phyloP scores from a whole-genome alignment of 208 protist genomes.

The Crithidia acanthocephali region DNA sequence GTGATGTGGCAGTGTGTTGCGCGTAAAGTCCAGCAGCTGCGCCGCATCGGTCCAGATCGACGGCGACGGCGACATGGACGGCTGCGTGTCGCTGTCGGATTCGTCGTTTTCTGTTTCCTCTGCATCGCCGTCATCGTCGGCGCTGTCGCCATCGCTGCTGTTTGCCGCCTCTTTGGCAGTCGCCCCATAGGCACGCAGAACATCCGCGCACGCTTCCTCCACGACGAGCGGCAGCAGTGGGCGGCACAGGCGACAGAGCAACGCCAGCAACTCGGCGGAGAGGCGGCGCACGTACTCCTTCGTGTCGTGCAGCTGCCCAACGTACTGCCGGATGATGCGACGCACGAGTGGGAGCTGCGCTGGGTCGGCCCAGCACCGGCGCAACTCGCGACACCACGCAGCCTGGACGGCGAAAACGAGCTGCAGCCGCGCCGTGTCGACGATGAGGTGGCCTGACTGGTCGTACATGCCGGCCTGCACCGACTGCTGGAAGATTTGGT shows the following conservation, averaged over 20 bases:
- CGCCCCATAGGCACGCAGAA: slow-evolving; percentile 49
- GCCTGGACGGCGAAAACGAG: slow-evolving; percentile 84
- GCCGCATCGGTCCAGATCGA: slow-evolving; percentile 27
- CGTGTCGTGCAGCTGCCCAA: slow-evolving; percentile 73
- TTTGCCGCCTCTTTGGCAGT: slow-evolving; percentile 7
- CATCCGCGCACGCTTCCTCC: slow-evolving; percentile 52
- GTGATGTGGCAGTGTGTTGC: slow-evolving; percentile 45
- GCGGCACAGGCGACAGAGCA: slow-evolving; percentile 60
- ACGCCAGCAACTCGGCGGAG: slow-evolving; percentile 78
- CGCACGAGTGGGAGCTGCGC: slow-evolving; percentile 35
- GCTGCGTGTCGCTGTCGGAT: not conserved
- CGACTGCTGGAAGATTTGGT: slow-evolving; percentile 86
- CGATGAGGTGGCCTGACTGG: slow-evolving; percentile 61
- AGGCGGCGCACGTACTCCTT: slow-evolving; percentile 89
- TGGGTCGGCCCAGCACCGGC: slow-evolving; percentile 51
- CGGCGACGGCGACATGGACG: slow-evolving; percentile 13
- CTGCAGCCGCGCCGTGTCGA: slow-evolving; percentile 72
- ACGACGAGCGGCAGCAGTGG: slow-evolving; percentile 63
- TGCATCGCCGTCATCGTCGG: slow-evolving; percentile 3
- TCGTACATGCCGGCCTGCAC: slow-evolving; percentile 82
- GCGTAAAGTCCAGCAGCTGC: slow-evolving; percentile 47
- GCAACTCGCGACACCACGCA: slow-evolving; percentile 88
- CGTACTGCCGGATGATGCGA: slow-evolving; percentile 66
- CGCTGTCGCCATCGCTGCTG: not conserved
- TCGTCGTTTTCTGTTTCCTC: slow-evolving; percentile 17